Evolutionary conservation across 2,329 filamentous ascomycete genomes (phyloP).

Genomic region (Teratosphaeria zuluensis): DNA sequence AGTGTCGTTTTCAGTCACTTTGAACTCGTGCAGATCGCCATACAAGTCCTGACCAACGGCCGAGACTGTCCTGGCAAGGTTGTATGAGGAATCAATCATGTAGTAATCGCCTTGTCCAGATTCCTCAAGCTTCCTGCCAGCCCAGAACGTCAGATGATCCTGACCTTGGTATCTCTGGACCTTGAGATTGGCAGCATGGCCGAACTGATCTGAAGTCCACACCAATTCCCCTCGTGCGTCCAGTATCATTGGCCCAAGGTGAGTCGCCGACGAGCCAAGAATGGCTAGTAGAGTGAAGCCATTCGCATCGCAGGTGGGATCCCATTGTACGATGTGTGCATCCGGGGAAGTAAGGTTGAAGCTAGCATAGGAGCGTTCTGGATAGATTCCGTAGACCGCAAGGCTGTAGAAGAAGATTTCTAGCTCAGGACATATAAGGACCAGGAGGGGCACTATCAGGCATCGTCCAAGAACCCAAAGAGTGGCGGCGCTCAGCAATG

Average conservation of each 20-base stretch:
- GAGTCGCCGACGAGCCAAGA: conserved; percentile 15
- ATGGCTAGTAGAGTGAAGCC: conserved; percentile 20
- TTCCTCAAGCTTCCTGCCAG: conserved; percentile 24
- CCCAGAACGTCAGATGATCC: conserved; percentile 29
- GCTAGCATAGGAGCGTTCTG: conserved; percentile 12
- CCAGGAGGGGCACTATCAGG: conserved; percentile 14
- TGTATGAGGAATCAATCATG: conserved; percentile 29
- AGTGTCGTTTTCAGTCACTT: conserved; percentile 32
- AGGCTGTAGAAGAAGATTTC: conserved; percentile 20
- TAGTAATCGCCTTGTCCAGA: conserved; percentile 25
- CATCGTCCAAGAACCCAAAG: background rate
- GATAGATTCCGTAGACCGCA: conserved; percentile 21
- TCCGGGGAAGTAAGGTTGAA: conserved; percentile 12
- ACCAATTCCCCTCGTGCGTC: conserved; percentile 19
- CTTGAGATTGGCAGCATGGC: conserved; percentile 24
- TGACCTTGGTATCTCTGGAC: conserved; percentile 26
- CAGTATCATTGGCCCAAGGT: conserved; percentile 22
- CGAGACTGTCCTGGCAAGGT: conserved; percentile 29
- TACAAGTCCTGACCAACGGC: conserved; percentile 24
- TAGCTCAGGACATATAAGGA: conserved; percentile 16
- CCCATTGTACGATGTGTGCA: conserved; percentile 17
- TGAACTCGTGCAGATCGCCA: conserved; percentile 36
- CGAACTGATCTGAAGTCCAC: conserved; percentile 21
- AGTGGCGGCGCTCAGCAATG: background rate
- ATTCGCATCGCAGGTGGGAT: conserved; percentile 12